Evolutionary conservation across 352 stramenopile genomes (phyloP).

Genomic region (Phytophthora colocasiae): DNA sequence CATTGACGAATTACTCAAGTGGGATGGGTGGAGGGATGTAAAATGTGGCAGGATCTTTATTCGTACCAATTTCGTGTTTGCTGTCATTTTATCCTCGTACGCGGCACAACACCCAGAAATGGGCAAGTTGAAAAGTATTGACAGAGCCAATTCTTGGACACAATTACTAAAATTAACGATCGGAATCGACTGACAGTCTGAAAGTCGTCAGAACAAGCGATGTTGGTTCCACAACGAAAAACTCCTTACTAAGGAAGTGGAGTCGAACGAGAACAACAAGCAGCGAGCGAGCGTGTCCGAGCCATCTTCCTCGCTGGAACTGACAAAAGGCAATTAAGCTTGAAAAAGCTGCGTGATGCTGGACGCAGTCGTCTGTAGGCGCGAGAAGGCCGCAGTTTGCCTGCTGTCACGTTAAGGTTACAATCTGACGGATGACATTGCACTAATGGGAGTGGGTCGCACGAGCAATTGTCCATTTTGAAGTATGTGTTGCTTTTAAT

Average conservation of each 20-base stretch:
- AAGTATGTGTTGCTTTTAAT: conserved; percentile 16
- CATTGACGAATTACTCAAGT: conserved; percentile 4
- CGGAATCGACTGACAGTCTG: no score
- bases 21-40: neutral
- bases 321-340: neutral
- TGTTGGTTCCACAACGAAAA: neutral
- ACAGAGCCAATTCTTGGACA: neutral
- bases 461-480: neutral
- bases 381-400: neutral
- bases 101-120: neutral
- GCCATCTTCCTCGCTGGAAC: neutral
- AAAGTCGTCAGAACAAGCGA: neutral
- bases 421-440: conserved; percentile 1
- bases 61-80: conserved; percentile 11
- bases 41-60: conserved; percentile 1
- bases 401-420: neutral
- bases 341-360: conserved; percentile 3
- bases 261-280: neutral
- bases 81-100: conserved; percentile 1
- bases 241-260: neutral
- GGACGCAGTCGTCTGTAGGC: conserved; percentile 1
- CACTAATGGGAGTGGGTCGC: neutral
- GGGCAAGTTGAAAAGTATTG: neutral
- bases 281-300: neutral
- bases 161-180: neutral